Evolutionary conservation across 2,329 filamentous ascomycete genomes (phyloP).

Genomic region (Passalora sequoiae): DNA sequence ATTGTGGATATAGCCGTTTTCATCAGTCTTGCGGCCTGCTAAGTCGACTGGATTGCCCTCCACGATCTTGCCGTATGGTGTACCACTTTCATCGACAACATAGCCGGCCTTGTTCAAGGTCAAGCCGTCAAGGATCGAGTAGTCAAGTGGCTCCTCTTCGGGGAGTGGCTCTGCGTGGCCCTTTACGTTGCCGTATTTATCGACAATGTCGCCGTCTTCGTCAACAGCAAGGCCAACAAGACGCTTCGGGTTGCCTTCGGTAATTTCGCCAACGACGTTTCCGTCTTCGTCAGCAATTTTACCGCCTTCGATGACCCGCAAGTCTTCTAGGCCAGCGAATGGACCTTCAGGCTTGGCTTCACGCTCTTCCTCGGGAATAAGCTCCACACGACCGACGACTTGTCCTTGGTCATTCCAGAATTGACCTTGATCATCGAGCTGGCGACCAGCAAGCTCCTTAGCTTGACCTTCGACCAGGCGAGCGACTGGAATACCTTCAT

Average conservation of each 20-base stretch:
- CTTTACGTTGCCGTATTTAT: constrained; percentile 63
- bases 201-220: constrained; percentile 75
- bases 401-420: constrained; percentile 69
- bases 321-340: constrained; percentile 47
- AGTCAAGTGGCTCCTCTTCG: constrained; percentile 45
- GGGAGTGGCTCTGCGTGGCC: constrained; percentile 52
- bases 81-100: constrained; percentile 50
- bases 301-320: constrained; percentile 45
- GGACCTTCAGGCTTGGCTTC: constrained; percentile 48
- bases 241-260: constrained; percentile 55
- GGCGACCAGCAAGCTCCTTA: constrained; percentile 59
- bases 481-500: constrained; percentile 51
- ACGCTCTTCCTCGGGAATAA: constrained; percentile 62
- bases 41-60: constrained; percentile 55
- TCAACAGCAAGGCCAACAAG: constrained; percentile 71
- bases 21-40: constrained; percentile 52
- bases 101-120: constrained; percentile 62
- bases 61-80: constrained; percentile 53
- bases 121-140: constrained; percentile 56
- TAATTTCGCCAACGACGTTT: constrained; percentile 49
- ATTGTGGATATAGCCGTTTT: constrained; percentile 53
- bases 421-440: constrained; percentile 67
- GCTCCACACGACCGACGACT: constrained; percentile 61
- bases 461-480: constrained; percentile 63
- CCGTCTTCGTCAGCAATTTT: constrained; percentile 48